Base-by-base conservation (phyloP, 192 early-diverging fungal genomes). In the Tieghemiomyces parasiticus region DNA sequence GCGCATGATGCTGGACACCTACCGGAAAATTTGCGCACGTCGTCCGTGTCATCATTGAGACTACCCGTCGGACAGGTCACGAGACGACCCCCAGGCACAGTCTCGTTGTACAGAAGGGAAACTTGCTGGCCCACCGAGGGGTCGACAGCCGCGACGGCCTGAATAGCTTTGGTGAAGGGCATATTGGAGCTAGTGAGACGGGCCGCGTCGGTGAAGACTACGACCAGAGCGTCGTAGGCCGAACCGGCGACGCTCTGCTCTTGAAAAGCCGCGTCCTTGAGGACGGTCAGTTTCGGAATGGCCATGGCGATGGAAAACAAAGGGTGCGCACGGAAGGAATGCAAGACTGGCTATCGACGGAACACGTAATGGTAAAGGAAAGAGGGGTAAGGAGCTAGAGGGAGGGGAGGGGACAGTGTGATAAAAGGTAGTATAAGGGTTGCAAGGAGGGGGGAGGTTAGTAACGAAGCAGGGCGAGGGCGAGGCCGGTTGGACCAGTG, bases 61-160 rank as follows among this genome's bases (percentile, higher is more conserved):
- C 81, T 76, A 29, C 84, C 88, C 30, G 80, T 87, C n/a, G 90
- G 88, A 6, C 80, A 79, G n/a, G 89, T 62, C 19, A 92, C 71
- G 28, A 88, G 63, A 29, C 86, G 79, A 3, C 73, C 71, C 46
- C 81, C 81, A 19, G 54, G 31, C 2, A 24, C 54, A 0, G 29
- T 10, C 24, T 29, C 32, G 19, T 31, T 35, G 4, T 19, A 34
- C 54, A 56, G 12, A 10, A 56, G 24, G 4, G 6, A 1, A 4
- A 31, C 13, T 31, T 56, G 24, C 1, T 10, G 20, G 31, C 29
- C 16, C 9, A 34, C 31, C 29, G 2, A 33, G 20, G 54, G 54
- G 54, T 56, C 34, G 19, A 34, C 33, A 8, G 16, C 8, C 30
- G 20, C 24, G 31, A 31, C 13, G 31, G 54, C 28, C 30, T 31